Conservation (phyloP, 768 basidiomycete genomes). For the Boletus rubescentipes region DNA sequence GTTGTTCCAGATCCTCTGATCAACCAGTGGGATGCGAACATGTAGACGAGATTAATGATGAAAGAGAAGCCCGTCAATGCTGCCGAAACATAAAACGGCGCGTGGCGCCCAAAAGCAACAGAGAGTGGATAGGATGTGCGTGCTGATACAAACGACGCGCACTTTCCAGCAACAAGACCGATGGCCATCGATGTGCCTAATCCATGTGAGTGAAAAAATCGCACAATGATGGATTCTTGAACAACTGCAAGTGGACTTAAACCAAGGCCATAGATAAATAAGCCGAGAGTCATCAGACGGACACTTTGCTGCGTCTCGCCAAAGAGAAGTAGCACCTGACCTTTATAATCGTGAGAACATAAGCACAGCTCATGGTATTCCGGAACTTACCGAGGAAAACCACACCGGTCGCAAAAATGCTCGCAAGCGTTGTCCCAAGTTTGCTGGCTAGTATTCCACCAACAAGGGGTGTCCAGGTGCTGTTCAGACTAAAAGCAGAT, state of each 20-base stretch:
- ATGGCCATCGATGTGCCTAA: conserved; percentile 76
- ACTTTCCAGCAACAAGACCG: conserved; percentile 82
- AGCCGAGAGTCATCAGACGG: conserved; percentile 69
- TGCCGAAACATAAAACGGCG: conserved; percentile 73
- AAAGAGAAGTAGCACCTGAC: conserved; percentile 63
- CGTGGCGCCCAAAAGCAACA: conserved; percentile 60
- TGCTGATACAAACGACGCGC: conserved; percentile 72
- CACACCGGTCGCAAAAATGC: conserved; percentile 72
- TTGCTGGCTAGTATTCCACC: conserved; percentile 70
- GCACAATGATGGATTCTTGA: conserved; percentile 83
- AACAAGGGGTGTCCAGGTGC: conserved; percentile 74
- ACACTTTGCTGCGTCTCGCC: conserved; percentile 62
- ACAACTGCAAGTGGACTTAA: conserved; percentile 79
- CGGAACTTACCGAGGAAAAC: conserved; percentile 54
- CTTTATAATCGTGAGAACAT: conserved; percentile 32
- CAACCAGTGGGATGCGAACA: conserved; percentile 63
- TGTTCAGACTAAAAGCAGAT: conserved; percentile 74
- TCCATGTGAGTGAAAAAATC: conserved; percentile 75
- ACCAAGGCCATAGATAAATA: conserved; percentile 80
- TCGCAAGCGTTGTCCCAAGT: conserved; percentile 68
- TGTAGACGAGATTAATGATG: conserved; percentile 64
- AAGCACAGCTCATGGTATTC: neutral
- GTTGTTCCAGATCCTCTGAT: conserved; percentile 58
- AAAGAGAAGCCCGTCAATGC: conserved; percentile 65
- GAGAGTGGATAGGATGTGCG: conserved; percentile 77